Evolutionary conservation across 495 filamentous ascomycete genomes (phyloP).

Genomic region (Durotheca rogersii): DNA sequence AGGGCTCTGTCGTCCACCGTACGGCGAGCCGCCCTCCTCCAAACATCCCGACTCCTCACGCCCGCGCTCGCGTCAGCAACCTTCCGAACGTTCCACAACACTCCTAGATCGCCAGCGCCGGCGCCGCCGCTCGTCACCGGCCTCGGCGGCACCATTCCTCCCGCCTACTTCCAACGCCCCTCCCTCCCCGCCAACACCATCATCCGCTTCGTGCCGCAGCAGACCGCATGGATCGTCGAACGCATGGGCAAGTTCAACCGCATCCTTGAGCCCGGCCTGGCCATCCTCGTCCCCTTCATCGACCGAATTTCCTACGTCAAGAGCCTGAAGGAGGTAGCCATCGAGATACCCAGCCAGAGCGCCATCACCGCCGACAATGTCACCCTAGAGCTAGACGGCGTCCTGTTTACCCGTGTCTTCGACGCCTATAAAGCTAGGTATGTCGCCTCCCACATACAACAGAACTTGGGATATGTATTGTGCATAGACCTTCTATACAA

Average conservation of each 20-base stretch:
- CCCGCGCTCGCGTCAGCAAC: constrained; percentile 20
- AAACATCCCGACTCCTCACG: constrained; percentile 17
- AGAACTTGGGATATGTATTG: constrained; percentile 1
- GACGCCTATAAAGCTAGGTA: constrained; percentile 96
- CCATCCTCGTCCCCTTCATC: constrained; percentile 84
- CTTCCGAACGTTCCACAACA: constrained; percentile 38
- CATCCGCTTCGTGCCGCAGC: constrained; percentile 95
- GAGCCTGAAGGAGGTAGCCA: constrained; percentile 90
- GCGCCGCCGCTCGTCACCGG: constrained; percentile 19
- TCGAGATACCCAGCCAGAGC: constrained; percentile 94
- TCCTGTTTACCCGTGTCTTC: constrained; percentile 91
- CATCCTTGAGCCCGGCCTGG: constrained; percentile 87
- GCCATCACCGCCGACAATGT: constrained; percentile 99
- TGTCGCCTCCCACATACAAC: constrained; percentile 1
- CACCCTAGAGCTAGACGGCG: constrained; percentile 91
- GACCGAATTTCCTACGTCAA: constrained; percentile 98
- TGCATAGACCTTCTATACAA: background rate
- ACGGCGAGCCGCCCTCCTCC: constrained; percentile 21
- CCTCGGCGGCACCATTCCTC: constrained; percentile 40
- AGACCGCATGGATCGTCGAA: constrained; percentile 99
- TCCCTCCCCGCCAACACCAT: constrained; percentile 88
- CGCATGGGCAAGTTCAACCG: constrained; percentile 96
- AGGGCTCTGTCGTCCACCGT: constrained; percentile 35
- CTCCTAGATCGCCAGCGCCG: constrained; percentile 17
- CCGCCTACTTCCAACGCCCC: constrained; percentile 58